phyloP scores from a whole-genome alignment of 1,284 basidiomycete species.

The Ganoderma multipileum region DNA sequence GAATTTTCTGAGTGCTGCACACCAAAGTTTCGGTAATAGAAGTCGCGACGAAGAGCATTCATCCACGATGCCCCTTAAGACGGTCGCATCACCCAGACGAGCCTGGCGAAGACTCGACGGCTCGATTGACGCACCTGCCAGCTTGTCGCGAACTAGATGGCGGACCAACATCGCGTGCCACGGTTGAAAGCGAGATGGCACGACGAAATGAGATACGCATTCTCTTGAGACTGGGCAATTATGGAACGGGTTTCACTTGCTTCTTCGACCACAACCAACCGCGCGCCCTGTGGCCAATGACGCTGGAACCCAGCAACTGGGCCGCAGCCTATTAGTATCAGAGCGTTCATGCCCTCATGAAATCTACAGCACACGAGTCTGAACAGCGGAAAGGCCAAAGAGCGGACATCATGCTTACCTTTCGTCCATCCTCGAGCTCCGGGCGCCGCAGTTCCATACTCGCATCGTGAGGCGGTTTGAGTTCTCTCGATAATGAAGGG shows the following conservation, averaged over 20 bases:
- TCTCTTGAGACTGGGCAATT: not conserved
- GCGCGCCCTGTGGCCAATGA: not conserved
- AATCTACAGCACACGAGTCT: not conserved
- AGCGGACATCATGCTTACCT: not conserved
- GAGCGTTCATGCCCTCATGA: not conserved
- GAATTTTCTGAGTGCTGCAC: not conserved
- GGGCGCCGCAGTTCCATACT: not conserved
- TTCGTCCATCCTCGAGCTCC: not conserved
- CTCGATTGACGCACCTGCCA: not conserved
- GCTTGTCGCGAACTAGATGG: not conserved
- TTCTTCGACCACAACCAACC: not conserved
- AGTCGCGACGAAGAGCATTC: not conserved
- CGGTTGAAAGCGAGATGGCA: not conserved
- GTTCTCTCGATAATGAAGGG: not conserved
- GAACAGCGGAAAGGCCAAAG: not conserved
- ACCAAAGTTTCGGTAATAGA: not conserved
- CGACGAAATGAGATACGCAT: not conserved
- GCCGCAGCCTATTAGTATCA: not conserved
- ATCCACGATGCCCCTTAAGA: not conserved
- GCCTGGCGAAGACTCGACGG: no score
- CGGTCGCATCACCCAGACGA: not conserved
- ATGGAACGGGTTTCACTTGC: not conserved
- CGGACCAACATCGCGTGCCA: not conserved
- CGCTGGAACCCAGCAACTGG: not conserved
- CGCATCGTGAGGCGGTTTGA: not conserved